Base-by-base conservation (phyloP, 2,329 filamentous ascomycete species). In the Xylariales sp. region DNA sequence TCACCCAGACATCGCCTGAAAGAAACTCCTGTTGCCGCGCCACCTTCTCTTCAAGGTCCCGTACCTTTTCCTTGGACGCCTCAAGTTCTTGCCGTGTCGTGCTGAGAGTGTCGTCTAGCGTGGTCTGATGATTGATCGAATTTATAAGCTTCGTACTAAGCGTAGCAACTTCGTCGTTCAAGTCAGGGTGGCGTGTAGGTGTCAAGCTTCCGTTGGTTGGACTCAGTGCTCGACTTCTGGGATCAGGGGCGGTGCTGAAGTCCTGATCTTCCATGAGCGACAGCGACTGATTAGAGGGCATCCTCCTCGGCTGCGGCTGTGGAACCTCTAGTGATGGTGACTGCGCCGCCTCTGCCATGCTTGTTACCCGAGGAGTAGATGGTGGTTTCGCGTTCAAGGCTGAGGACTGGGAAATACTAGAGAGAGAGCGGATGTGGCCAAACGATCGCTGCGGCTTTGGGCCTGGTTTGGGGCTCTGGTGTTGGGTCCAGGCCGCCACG, bases 101-200 rank as follows among this genome's bases (percentile, higher is more conserved):
- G 37, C 88, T 84, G 14, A 98, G 72, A 9, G 81, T 86, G 62
- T 98, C 93, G 63, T 97, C 93, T 32, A 98, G 76, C 16, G 78
- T 83, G 6, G 90, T 96, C 64, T 96, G 90, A 62, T 95, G 86
- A 60, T 98, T 98, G 65, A 98, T 96, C 32, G 93, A 91, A 58
- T 93, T 91, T 54, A 98, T 91, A 48, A 98, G 80, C 64, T 98
- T 98, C 36, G 89, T 91, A 65, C 89, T 97, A 22, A 98, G 72
- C 5, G 87, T 82, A 6, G 91, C 87, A 20, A 98, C 88, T 64
- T 97, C 93, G 44, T 77, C 70, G 49, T 74, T 74, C 16, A 81
- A 65, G 43, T 79, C 78, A 4, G 76, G 74, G 46, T 79, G 74
- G 32, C 69, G 72, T 5, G 56, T 54, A 1, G 65, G 59, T 31